Conservation (phyloP, 2,329 filamentous ascomycete species). For the Fusarium nisikadoi region DNA sequence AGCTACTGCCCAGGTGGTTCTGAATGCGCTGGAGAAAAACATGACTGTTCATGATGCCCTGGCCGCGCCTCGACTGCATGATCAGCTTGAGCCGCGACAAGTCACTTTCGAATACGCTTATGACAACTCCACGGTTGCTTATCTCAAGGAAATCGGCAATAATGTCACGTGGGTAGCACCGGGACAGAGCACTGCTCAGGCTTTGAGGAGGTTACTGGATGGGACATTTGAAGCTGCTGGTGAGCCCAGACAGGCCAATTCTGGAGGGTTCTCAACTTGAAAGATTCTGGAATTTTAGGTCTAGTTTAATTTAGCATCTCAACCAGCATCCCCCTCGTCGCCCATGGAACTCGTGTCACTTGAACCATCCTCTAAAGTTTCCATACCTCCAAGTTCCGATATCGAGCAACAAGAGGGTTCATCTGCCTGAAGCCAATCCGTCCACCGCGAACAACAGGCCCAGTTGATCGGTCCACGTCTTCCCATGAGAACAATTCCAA, state of each 20-base stretch:
- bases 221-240: conserved; percentile 80
- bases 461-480: conserved; percentile 31
- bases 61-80: conserved; percentile 77
- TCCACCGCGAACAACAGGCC: conserved; percentile 32
- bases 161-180: conserved; percentile 78
- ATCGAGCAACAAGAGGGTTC: conserved; percentile 36
- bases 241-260: conserved; percentile 82
- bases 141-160: conserved; percentile 73
- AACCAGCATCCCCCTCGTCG: too few species aligned
- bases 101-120: conserved; percentile 78
- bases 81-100: conserved; percentile 79
- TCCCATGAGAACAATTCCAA: conserved; percentile 36
- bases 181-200: conserved; percentile 77
- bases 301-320: too few species aligned
- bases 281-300: too few species aligned
- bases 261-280: conserved; percentile 67
- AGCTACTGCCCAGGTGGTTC: conserved; percentile 79
- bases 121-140: conserved; percentile 75
- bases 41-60: conserved; percentile 73
- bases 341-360: too few species aligned
- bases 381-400: conserved; percentile 40
- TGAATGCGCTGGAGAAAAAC: conserved; percentile 76
- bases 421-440: conserved; percentile 39
- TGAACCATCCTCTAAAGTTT: conserved; percentile 11
- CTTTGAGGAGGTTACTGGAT: conserved; percentile 71